Conservation (phyloP, 1,284 basidiomycete genomes). For the Psilocybe mexicana region DNA sequence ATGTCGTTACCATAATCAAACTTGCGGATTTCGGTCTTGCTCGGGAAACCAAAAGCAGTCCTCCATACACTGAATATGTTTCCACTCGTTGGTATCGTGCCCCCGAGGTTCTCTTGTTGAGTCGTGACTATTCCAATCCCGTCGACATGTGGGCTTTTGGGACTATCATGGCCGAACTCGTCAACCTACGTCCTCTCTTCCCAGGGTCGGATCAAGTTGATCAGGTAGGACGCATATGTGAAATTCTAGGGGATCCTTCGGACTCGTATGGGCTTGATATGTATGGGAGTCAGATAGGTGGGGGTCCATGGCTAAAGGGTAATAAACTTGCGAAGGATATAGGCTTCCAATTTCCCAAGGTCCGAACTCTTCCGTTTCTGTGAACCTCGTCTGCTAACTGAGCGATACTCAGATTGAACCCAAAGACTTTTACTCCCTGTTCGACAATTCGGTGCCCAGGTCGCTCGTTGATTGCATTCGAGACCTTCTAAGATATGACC, state of each 20-base stretch:
- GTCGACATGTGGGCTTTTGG: constrained; percentile 99
- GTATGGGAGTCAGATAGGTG: constrained; percentile 73
- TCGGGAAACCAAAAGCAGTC: constrained; percentile 83
- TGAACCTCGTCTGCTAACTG: background rate
- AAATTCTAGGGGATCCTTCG: constrained; percentile 91
- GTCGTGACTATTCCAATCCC: constrained; percentile 91
- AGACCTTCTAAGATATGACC: constrained; percentile 92
- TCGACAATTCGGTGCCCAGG: constrained; percentile 77
- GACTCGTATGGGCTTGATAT: constrained; percentile 81
- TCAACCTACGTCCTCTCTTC: constrained; percentile 95
- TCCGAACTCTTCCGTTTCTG: constrained; percentile 32
- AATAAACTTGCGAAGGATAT: constrained; percentile 84
- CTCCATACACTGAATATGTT: constrained; percentile 99
- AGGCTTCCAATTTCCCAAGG: constrained; percentile 92
- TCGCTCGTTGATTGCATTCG: constrained; percentile 91
- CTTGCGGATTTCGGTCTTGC: constrained; percentile 98
- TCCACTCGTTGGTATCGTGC: constrained; percentile 99
- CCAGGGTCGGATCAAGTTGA: constrained; percentile 97
- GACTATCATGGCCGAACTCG: constrained; percentile 95
- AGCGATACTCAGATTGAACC: constrained; percentile 64
- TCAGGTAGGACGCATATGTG: constrained; percentile 89
- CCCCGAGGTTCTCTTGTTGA: constrained; percentile 92
- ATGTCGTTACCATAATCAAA: constrained; percentile 97
- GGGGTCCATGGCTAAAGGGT: constrained; percentile 86
- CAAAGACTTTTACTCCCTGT: constrained; percentile 74